Evolutionary conservation across 1,139 yeast species (phyloP).

Genomic region (Blastobotrys illinoisensis): DNA sequence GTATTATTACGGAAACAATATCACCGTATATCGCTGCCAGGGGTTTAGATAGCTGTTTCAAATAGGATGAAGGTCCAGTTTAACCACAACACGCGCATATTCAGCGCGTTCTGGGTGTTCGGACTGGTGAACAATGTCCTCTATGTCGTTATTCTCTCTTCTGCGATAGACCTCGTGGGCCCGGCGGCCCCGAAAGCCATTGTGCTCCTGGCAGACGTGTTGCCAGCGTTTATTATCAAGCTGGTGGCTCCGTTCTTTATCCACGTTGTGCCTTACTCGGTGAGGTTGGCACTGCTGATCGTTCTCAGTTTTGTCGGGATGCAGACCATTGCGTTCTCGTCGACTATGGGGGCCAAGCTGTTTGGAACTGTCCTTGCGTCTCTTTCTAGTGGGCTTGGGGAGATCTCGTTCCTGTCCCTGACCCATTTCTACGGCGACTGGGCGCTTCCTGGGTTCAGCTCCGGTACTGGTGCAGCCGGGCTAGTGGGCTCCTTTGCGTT

Average conservation of each 20-base stretch:
- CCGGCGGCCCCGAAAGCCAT: constrained; percentile 76
- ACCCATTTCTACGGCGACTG: constrained; percentile 54
- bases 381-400: constrained; percentile 83
- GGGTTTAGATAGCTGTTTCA: background rate
- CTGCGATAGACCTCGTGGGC: constrained; percentile 90
- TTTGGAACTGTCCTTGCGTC: constrained; percentile 80
- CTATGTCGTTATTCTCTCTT: constrained; percentile 85
- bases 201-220: constrained; percentile 78
- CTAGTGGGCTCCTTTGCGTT: constrained; percentile 65
- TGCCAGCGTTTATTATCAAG: constrained; percentile 75
- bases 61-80: background rate
- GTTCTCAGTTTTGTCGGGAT: constrained; percentile 66
- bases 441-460: constrained; percentile 79
- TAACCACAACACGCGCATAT: constrained; percentile 10
- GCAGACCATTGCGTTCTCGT: constrained; percentile 54
- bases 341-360: constrained; percentile 39
- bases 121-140: constrained; percentile 85
- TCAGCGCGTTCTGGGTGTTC: constrained; percentile 58
- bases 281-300: constrained; percentile 53
- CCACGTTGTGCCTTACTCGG: constrained; percentile 54
- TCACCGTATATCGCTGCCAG: too few relatives aligned
- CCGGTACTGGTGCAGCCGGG: constrained; percentile 97
- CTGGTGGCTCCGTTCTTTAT: constrained; percentile 72
- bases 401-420: constrained; percentile 76
- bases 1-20: background rate